These are phyloP conservation scores for Gastrolobium villosum DNA, from an alignment of 306 rosid genomes.

Conservation along the genomic window DNA sequence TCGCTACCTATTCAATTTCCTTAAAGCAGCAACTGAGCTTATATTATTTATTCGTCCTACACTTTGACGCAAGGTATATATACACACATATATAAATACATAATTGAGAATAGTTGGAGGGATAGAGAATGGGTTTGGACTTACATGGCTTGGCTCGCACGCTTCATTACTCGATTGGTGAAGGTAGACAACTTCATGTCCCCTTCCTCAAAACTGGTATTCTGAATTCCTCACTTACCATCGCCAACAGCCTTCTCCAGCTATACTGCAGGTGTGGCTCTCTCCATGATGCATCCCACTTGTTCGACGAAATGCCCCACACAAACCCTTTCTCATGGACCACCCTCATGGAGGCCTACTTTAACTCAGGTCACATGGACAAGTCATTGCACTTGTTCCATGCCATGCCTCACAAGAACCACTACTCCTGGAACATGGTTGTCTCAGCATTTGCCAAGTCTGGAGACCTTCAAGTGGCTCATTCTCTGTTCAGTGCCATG, in stretches of 20 bases:
- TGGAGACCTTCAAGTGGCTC: constrained; percentile 62
- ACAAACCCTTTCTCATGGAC: constrained; percentile 74
- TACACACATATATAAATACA: too few relatives aligned
- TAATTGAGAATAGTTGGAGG: not conserved
- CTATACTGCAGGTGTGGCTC: constrained; percentile 58
- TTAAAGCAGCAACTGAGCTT: too few relatives aligned
- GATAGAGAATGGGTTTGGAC: constrained; percentile 48
- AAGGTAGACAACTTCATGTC: constrained; percentile 69
- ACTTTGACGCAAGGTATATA: too few relatives aligned
- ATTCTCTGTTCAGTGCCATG: constrained; percentile 66
- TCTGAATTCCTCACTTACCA: constrained; percentile 49
- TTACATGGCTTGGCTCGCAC: constrained; percentile 56
- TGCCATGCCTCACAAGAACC: constrained; percentile 66
- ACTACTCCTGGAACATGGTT: constrained; percentile 68
- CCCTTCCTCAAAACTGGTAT: constrained; percentile 70
- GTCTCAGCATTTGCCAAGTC: constrained; percentile 68
- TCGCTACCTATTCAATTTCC: too few relatives aligned
- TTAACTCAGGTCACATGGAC: constrained; percentile 58
- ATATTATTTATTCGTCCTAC: too few relatives aligned
- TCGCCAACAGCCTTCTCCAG: constrained; percentile 75
- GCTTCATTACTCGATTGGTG: constrained; percentile 52
- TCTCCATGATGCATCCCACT: constrained; percentile 51
- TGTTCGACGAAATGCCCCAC: constrained; percentile 76
- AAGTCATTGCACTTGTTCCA: constrained; percentile 64
- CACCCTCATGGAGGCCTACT: constrained; percentile 65